Conservation (phyloP, 192 early-diverging fungal genomes). For the Backusella parvicylindrica region DNA sequence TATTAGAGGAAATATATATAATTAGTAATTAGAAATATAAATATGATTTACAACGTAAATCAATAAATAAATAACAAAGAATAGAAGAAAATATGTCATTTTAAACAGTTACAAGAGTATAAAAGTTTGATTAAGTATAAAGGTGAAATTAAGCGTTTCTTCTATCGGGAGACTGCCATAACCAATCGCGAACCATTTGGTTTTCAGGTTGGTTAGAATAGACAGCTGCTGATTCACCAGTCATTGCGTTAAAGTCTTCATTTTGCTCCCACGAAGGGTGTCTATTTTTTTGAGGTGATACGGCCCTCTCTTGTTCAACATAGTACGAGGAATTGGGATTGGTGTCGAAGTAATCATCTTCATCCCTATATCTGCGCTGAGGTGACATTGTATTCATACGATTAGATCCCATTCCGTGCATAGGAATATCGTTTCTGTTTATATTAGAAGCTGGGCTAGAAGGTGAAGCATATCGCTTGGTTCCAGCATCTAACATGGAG, state of each 20-base stretch:
- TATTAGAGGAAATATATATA: background rate
- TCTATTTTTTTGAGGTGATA: background rate
- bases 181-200: constrained; percentile 10
- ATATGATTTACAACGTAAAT: background rate
- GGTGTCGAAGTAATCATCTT: constrained; percentile 1
- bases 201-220: background rate
- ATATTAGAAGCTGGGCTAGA: background rate
- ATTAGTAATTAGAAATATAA: background rate
- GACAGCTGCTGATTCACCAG: background rate
- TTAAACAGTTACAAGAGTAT: background rate
- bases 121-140: background rate
- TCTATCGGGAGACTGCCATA: constrained; percentile 18
- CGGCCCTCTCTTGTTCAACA: background rate
- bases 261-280: constrained; percentile 11
- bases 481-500: constrained; percentile 2
- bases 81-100: background rate
- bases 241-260: background rate
- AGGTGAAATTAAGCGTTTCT: background rate
- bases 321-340: constrained; percentile 4
- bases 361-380: background rate
- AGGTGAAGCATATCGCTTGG: background rate
- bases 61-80: background rate
- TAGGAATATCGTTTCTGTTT: background rate
- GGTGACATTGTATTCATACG: constrained; percentile 1
- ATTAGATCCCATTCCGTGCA: background rate